phyloP scores from a whole-genome alignment of 192 early-diverging fungal genomes.

The Dissophora globulifera region DNA sequence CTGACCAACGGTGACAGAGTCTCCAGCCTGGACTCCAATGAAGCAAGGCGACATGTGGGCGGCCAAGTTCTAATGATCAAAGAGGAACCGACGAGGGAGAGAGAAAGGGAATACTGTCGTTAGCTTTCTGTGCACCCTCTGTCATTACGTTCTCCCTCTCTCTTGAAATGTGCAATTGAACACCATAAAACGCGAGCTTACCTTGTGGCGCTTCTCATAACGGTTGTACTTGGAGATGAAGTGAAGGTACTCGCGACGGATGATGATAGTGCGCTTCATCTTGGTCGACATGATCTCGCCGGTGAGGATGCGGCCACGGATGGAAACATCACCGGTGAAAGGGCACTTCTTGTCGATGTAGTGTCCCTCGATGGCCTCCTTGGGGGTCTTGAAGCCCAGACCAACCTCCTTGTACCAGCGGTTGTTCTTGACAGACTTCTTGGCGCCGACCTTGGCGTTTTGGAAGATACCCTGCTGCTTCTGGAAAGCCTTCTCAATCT shows the following conservation, averaged over 20 bases:
- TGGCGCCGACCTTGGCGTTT: conserved; percentile 80
- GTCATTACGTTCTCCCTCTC: too few species aligned
- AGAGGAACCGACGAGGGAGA: too few species aligned
- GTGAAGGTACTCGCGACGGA: conserved; percentile 99
- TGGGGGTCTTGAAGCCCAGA: conserved; percentile 99
- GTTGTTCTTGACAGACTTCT: conserved; percentile 75
- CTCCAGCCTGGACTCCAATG: conserved; percentile 88
- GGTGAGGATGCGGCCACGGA: conserved; percentile 97
- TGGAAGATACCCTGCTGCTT: conserved; percentile 96
- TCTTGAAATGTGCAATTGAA: too few species aligned
- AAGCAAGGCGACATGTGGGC: conserved; percentile 67
- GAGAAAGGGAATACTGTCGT: too few species aligned
- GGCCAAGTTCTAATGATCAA: conserved; percentile 79
- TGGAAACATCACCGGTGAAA: conserved; percentile 95
- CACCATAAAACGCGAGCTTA: too few species aligned
- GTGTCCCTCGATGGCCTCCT: conserved; percentile 94
- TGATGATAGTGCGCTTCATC: conserved; percentile 99
- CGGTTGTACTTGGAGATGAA: conserved; percentile 99
- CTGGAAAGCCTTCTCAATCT: conserved; percentile 98
- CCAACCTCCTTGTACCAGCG: conserved; percentile 99
- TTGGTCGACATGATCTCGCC: conserved; percentile 94
- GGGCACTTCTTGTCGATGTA: conserved; percentile 99
- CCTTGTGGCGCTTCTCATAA: conserved; percentile 99
- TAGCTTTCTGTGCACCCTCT: too few species aligned
- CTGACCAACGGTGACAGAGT: conserved; percentile 97